phyloP scores from a whole-genome alignment of 2,329 filamentous ascomycete genomes.

The Alternaria sp. region DNA sequence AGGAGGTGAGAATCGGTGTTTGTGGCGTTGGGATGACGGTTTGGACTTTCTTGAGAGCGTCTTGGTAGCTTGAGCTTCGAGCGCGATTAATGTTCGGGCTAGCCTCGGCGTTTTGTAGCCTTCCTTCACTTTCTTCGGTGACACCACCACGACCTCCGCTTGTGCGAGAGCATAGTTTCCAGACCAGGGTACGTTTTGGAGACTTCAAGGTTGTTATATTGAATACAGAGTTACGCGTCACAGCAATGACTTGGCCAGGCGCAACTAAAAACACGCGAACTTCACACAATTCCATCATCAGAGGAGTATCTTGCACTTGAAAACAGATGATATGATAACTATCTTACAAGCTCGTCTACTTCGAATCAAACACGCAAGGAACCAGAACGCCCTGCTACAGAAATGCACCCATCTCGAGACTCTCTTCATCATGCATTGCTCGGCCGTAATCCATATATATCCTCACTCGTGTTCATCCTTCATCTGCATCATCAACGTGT shows the following conservation, averaged over 20 bases:
- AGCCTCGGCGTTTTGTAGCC: constrained; percentile 9
- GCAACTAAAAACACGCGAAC: neutral
- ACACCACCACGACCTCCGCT: neutral
- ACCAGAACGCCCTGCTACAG: constrained; percentile 8
- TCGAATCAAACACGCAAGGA: neutral
- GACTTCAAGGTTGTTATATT: rapidly evolving
- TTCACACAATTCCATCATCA: neutral
- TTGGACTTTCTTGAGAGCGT: constrained; percentile 3
- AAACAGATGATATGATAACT: constrained; percentile 7
- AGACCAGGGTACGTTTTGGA: neutral
- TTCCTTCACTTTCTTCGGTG: neutral
- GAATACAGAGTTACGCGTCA: neutral
- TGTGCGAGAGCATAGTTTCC: neutral
- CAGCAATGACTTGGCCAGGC: neutral
- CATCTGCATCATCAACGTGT: constrained; percentile 7
- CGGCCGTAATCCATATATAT: constrained; percentile 2
- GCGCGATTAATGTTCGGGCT: constrained; percentile 24
- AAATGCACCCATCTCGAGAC: neutral
- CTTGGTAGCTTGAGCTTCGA: constrained; percentile 15
- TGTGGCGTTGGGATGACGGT: neutral
- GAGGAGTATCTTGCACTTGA: neutral
- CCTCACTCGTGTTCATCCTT: constrained; percentile 9
- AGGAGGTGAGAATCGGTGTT: neutral
- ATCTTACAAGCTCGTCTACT: constrained; percentile 9
- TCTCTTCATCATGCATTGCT: constrained; percentile 2